Base-by-base conservation (phyloP, 1,139 yeast genomes). In the Kurtzmaniella quercitrusa region DNA sequence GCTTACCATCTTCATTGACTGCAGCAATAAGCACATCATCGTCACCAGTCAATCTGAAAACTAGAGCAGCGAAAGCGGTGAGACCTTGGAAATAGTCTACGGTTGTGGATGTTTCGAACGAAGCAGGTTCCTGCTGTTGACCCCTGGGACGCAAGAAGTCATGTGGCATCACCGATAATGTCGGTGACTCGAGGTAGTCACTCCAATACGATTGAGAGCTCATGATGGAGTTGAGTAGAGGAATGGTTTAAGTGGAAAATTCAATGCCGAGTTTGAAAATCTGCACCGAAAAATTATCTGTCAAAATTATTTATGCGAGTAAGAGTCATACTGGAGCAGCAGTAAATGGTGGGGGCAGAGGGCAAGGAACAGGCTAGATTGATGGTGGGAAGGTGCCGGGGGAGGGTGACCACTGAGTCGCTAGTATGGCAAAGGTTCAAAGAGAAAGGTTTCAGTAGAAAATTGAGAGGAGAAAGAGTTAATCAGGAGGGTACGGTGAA, bases 31-130 rank as follows among this genome's bases (percentile, higher is more conserved):
- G 83, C 43, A 93, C 82, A 57, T 93, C 98, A 51, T 90, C 97
- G 59, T 93, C 98, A 23, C 97, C 98, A 4, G 97, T 85, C 44
- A 88, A 71, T 59, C 98, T 77, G 63, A 78, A 84, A 34, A 88
- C 74, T 46, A 93, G 71, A 1, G 85, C 79, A 23, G 85, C 80
- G 67, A 84, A 87, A 1, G 79, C 79, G n/a, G 95, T 71, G 46
- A 89, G 72, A 0, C 84, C 81, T 17, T 76, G 63, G 25, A 73
- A 60, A 59, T 84, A 86, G 37, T 54, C 43, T 16, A 54, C 46
- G 2, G 51, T 41, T 1, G 58, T 44, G 14, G 41, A 33, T 31
- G 25, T 15, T 15, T 25, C 25, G 31, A n/a, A 25, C 21, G 11
- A 25, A 25, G 17, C 25, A 51, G 18, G 43, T 43, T 18, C 51